Evolutionary conservation across 345 rosid species (phyloP), one percentile per base, ranked within the genome.

Genomic region (Camelina laxa): DNA sequence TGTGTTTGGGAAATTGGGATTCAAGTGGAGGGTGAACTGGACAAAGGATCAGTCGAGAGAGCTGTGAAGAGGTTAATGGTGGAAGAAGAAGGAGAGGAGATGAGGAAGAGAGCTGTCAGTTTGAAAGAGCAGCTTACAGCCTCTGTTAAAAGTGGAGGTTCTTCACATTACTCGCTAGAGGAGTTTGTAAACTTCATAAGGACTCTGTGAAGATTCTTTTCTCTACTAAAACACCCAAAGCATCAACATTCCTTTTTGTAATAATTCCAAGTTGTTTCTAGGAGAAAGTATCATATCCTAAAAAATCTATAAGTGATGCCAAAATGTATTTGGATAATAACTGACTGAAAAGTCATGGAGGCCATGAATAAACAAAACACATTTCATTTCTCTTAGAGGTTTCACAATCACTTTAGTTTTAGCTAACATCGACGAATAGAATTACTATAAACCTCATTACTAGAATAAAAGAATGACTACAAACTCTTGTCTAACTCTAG

Each of bases 1-100:
- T 68, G 77, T 9, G 81, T 76, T n/a, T 82, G 87, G 87, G 67
- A 27, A 60, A 55, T 68, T 3, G 86, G 87, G 17, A 16, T 80
- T 45, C 80, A 79, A 36, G 39, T 80, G 66, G 83, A 71, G 9
- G 80, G 63, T 39, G 73, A 33, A 0, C 24, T 71, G 4, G 58
- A 74, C 31, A 59, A 77, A 60, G 74, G 24, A 35, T 67, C 15
- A 1, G 70, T 77, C 2, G 60, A 69, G 60, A 47, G 36, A 56
- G 70, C 64, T 44, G 80, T 53, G 30, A 60, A 24, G 74, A 68
- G 63, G 56, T n/a, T 76, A 70, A 70, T 70, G 80, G 72, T 56
- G 60, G 67, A 19, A 0, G 17, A 48, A 47, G 72, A 63, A 76
- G 76, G 80, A 20, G 60, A 63, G 48, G 53, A 60, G 63, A 63